Evolutionary conservation across 352 stramenopile genomes (phyloP).

Genomic region (Halophytophthora batemanensis): DNA sequence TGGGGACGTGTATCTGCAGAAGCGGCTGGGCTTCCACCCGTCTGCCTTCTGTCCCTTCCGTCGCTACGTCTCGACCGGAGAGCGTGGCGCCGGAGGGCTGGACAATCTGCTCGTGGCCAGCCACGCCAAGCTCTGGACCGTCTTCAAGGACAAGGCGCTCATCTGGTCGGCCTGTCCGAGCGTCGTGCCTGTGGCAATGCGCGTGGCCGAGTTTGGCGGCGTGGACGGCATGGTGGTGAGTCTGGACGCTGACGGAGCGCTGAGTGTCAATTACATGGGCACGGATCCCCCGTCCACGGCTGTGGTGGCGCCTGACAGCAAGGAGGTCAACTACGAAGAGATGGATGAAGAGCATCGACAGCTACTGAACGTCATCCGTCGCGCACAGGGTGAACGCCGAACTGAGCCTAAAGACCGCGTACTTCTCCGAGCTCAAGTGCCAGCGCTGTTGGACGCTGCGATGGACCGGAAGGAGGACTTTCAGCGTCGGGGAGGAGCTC

Average conservation of each 20-base stretch:
- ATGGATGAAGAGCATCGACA: slow-evolving; percentile 89
- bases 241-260: slow-evolving; percentile 62
- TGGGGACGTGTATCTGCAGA: slow-evolving; percentile 77
- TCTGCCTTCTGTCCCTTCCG: slow-evolving; percentile 60
- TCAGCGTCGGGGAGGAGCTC: slow-evolving; percentile 17
- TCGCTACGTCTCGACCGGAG: slow-evolving; percentile 16
- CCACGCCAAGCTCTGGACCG: slow-evolving; percentile 66
- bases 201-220: slow-evolving; percentile 63
- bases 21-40: slow-evolving; percentile 70
- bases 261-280: slow-evolving; percentile 87
- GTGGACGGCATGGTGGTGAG: slow-evolving; percentile 83
- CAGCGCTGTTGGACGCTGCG: slow-evolving; percentile 58
- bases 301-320: slow-evolving; percentile 60
- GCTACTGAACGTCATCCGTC: slow-evolving; percentile 84
- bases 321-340: slow-evolving; percentile 90
- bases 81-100: slow-evolving; percentile 18
- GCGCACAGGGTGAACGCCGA: slow-evolving; percentile 59
- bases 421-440: slow-evolving; percentile 72
- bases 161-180: slow-evolving; percentile 72
- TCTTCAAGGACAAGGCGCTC: slow-evolving; percentile 78
- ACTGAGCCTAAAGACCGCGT: slow-evolving; percentile 73
- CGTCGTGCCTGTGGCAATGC: slow-evolving; percentile 59
- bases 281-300: slow-evolving; percentile 83
- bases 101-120: slow-evolving; percentile 82
- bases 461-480: slow-evolving; percentile 42